Conservation (phyloP, 441 rosid species). For the Aleurites moluccanus region DNA sequence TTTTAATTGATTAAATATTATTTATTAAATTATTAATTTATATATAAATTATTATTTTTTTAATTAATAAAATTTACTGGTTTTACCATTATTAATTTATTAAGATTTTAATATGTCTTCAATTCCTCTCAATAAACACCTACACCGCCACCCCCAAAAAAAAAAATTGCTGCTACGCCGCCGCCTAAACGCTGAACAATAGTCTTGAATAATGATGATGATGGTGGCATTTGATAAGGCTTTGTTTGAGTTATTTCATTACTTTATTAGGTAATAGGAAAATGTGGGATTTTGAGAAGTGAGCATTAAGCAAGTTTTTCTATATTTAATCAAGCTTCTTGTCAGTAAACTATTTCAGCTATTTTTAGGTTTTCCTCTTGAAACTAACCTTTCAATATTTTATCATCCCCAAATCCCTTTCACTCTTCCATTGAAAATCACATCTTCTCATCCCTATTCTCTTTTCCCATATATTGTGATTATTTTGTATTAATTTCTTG, state of each 20-base stretch:
- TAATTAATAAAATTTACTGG: no score
- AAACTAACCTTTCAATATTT: conserved; percentile 14
- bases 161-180: conserved; percentile 1
- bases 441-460: no score
- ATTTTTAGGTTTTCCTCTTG: neutral
- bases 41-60: no score
- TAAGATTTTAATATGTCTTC: no score
- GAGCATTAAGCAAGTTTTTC: neutral
- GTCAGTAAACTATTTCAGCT: neutral
- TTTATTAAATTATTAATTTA: no score
- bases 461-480: no score
- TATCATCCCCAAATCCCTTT: no score
- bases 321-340: neutral
- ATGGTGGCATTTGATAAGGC: neutral
- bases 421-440: no score
- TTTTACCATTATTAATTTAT: no score
- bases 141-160: no score
- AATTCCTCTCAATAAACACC: neutral
- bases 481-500: neutral
- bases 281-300: neutral
- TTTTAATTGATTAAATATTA: no score
- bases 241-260: neutral
- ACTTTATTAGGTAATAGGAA: neutral
- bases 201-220: neutral
- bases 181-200: conserved; percentile 14